Evolutionary conservation across 805 yeast species (phyloP).

Genomic region (Grigorovia jiainica): DNA sequence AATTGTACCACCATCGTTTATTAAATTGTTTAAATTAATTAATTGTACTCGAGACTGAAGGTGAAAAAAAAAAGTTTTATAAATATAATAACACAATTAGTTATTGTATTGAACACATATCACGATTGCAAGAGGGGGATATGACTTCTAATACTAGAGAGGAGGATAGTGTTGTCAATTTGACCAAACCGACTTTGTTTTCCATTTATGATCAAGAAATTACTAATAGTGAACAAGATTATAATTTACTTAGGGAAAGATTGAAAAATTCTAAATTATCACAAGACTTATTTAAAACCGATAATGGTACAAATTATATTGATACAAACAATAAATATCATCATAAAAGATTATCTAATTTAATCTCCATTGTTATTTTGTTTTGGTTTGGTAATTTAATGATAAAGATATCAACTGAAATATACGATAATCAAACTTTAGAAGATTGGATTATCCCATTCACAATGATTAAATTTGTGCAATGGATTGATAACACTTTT

Average conservation of each 20-base stretch:
- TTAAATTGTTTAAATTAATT: too few species aligned
- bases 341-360: constrained; percentile 7
- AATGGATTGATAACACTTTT: constrained; percentile 4
- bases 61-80: too few species aligned
- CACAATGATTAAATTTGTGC: constrained; percentile 3
- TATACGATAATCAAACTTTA: constrained; percentile 40
- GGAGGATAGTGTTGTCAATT: constrained; percentile 32
- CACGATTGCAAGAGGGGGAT: too few species aligned
- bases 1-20: constrained; percentile 2
- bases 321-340: too few species aligned
- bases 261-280: not conserved
- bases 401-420: constrained; percentile 41
- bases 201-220: constrained; percentile 40
- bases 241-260: not conserved
- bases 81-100: too few species aligned
- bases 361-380: constrained; percentile 17
- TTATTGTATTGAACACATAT: too few species aligned
- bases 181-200: constrained; percentile 44
- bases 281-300: not conserved
- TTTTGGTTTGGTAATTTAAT: constrained; percentile 43
- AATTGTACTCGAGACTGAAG: too few species aligned
- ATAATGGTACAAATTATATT: constrained; percentile 6
- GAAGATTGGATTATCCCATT: constrained; percentile 40
- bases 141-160: too few species aligned
- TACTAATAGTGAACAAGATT: constrained; percentile 6